These are phyloP conservation scores for Candida ulmi DNA, from an alignment of 805 yeast genomes.

Conservation along the genomic window DNA sequence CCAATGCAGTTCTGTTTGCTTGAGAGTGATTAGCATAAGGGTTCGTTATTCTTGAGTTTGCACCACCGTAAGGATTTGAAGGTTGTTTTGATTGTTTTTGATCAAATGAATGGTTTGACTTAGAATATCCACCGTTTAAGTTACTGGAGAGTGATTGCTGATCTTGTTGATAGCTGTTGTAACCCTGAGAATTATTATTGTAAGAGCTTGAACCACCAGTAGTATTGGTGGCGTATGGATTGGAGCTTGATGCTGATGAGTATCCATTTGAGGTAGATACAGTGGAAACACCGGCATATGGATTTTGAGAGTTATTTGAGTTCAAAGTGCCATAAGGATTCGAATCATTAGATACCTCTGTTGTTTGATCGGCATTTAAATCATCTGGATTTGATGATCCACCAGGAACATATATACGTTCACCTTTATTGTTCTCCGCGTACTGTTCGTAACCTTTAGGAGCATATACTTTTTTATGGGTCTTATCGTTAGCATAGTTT, in stretches of 20 bases:
- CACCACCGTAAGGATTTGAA: background rate
- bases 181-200: background rate
- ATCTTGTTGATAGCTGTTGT: background rate
- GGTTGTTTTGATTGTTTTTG: background rate
- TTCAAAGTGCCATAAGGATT: slow-evolving; percentile 1
- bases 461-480: slow-evolving; percentile 29
- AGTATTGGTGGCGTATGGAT: slow-evolving; percentile 1
- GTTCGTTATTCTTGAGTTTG: background rate
- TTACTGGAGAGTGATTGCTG: background rate
- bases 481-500: slow-evolving; percentile 37
- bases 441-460: slow-evolving; percentile 33
- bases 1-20: background rate
- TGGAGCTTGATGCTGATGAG: background rate
- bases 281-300: slow-evolving; percentile 1
- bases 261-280: too few relatives aligned
- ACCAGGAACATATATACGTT: slow-evolving; percentile 4
- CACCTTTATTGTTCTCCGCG: slow-evolving; percentile 16
- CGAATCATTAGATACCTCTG: background rate
- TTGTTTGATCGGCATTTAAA: background rate
- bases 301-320: slow-evolving; percentile 7
- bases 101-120: slow-evolving; percentile 1
- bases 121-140: background rate
- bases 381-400: background rate
- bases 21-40: background rate
- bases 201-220: too few relatives aligned